These are phyloP conservation scores for Colletotrichum viniferum DNA, from an alignment of 2,329 filamentous ascomycete genomes.

Conservation along the genomic window DNA sequence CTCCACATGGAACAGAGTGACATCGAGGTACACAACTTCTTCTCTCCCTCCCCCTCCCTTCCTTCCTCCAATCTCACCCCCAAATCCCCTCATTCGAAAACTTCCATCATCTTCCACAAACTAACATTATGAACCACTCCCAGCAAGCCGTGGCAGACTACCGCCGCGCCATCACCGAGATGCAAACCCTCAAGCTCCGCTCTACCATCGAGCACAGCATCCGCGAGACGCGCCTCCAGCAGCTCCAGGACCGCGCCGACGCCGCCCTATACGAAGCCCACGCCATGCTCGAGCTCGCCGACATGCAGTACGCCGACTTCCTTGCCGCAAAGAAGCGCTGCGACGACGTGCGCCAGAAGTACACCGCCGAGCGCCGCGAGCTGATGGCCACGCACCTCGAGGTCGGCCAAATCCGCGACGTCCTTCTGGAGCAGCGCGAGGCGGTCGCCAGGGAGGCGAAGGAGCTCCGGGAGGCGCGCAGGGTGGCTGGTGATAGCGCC, in stretches of 20 bases:
- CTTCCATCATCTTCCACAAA: not conserved
- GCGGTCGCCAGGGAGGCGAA: not conserved
- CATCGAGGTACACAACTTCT: not conserved
- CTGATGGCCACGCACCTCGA: not conserved
- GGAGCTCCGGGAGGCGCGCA: not conserved
- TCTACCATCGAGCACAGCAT: not conserved
- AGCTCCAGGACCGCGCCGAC: not conserved
- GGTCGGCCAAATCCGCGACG: not conserved
- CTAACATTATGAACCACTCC: not conserved
- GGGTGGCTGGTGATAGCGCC: accelerated
- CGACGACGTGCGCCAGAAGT: not conserved
- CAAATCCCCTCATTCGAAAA: not conserved
- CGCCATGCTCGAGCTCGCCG: not conserved
- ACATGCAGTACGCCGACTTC: not conserved
- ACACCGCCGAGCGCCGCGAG: not conserved
- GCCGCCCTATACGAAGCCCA: not conserved
- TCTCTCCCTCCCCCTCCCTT: not conserved
- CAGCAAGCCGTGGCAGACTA: not conserved
- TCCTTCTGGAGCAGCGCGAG: accelerated
- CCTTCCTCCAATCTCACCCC: not conserved
- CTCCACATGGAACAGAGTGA: not conserved
- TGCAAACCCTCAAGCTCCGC: not conserved
- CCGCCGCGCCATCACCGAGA: not conserved
- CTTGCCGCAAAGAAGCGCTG: not conserved
- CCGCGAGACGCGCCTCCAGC: not conserved